Base-by-base conservation (phyloP, 108 stramenopile species). In the Cyclostephanos tholiformis region DNA sequence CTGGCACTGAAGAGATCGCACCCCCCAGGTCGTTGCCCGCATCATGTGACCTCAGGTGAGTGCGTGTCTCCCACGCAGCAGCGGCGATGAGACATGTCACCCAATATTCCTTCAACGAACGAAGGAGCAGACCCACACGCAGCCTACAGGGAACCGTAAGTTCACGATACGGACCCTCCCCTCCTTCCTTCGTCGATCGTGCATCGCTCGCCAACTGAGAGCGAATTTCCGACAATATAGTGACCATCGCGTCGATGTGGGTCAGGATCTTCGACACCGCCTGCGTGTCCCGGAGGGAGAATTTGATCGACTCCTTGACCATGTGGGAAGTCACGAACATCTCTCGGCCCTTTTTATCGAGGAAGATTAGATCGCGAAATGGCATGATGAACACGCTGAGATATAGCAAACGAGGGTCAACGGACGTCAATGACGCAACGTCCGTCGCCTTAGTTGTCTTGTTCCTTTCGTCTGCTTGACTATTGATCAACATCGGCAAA, bases 231-330 rank as follows among this genome's bases (percentile, higher is more conserved):
- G 78, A 65, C 30, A 94, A 55, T 25, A 94, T 64, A 4, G 58
- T 63, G 25, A 70, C 51, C 89, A 92, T 87, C 29, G 77, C 76
- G 69, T 91, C 90, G 29, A 91, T 76, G 55, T 84, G 63, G 13
- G 84, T 62, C 46, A 85, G 56, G 7, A 92, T 66, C 26, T 64
- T 75, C 8, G 67, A 50, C 25, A 92, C 80, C 51, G 67, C 85
- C 53, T 72, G 64, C 17, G 82, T 77, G 60, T 95, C 91, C 26
- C 82, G 85, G 63, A 86, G 85, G 44, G 87, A 82, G 63, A 89
- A 95, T 67, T 95, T 95, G 62, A 95, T 79, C 16, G 87, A 70
- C 52, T 95, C 91, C 60, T 87, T 87, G 25, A 92, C 80, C 85
- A 95, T 89, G 70, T 87, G 89, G 35, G 86, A 58, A 4, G 80